Evolutionary conservation across 441 rosid genomes (phyloP).

Genomic region (Isatis lusitanica): DNA sequence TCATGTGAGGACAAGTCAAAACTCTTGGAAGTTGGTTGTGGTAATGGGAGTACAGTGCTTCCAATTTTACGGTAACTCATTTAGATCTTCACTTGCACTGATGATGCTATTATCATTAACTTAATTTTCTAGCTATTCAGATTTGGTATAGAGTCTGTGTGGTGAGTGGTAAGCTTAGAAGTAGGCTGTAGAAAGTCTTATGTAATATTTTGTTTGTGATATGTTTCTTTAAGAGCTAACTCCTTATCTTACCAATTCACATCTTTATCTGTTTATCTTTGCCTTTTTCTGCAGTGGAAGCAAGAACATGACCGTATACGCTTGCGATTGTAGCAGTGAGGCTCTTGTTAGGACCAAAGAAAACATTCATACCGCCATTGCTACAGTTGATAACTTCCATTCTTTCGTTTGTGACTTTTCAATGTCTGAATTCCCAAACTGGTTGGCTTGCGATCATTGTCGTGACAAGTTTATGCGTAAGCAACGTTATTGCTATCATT

Average conservation of each 20-base stretch:
- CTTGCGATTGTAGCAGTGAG: slow-evolving; percentile 81
- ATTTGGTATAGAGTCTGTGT: not conserved
- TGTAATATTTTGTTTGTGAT: too few relatives aligned
- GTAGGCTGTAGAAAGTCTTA: not conserved
- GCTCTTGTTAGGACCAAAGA: slow-evolving; percentile 66
- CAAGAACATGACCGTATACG: slow-evolving; percentile 56
- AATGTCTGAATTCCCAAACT: slow-evolving; percentile 53
- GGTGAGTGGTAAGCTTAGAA: not conserved
- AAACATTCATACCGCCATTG: slow-evolving; percentile 36
- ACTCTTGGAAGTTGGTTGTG: slow-evolving; percentile 90
- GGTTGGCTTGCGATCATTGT: slow-evolving; percentile 63
- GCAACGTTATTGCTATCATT: slow-evolving; percentile 20
- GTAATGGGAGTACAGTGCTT: slow-evolving; percentile 82
- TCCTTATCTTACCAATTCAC: not conserved
- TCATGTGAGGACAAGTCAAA: slow-evolving; percentile 48
- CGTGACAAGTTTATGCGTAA: slow-evolving; percentile 22
- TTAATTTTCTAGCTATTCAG: not conserved
- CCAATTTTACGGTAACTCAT: slow-evolving; percentile 69
- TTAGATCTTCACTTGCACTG: not conserved
- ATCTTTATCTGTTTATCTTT: not conserved
- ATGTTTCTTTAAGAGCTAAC: not conserved
- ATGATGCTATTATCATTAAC: not conserved
- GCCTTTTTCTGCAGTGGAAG: slow-evolving; percentile 48
- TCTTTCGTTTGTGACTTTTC: slow-evolving; percentile 74
- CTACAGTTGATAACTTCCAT: slow-evolving; percentile 42